phyloP scores from a whole-genome alignment of 2,329 filamentous ascomycete genomes.

The Cladophialophora chaetospira region DNA sequence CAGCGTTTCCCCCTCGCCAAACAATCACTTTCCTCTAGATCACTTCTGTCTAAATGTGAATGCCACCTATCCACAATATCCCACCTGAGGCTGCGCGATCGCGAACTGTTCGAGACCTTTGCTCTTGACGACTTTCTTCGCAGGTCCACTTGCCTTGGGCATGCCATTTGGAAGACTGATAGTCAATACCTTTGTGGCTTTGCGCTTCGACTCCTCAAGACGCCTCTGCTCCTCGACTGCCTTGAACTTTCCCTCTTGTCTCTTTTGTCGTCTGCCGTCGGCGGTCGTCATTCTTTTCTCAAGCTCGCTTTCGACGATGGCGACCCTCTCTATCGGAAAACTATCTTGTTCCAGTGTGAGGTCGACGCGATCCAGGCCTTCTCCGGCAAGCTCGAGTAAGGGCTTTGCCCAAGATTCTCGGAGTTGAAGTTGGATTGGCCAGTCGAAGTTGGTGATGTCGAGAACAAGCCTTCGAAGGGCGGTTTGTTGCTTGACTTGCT shows the following conservation, averaged over 20 bases:
- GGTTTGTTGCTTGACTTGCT: conserved; percentile 20
- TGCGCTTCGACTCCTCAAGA: conserved; percentile 18
- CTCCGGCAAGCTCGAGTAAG: conserved; percentile 21
- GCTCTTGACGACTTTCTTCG: conserved; percentile 24
- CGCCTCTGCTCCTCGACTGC: conserved; percentile 22
- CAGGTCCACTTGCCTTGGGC: neutral
- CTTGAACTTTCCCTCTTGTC: conserved; percentile 16
- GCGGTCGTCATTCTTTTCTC: conserved; percentile 31
- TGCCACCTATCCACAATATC: neutral
- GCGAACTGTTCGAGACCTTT: conserved; percentile 29
- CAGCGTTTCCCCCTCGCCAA: no score
- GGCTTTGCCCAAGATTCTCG: conserved; percentile 25
- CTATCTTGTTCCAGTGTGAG: conserved; percentile 26
- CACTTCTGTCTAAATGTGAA: no score
- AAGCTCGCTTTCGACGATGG: conserved; percentile 16
- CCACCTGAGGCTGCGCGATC: conserved; percentile 14
- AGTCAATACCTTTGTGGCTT: conserved; percentile 32
- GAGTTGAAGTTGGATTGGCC: conserved; percentile 29
- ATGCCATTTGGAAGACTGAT: conserved; percentile 17
- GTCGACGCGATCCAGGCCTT: conserved; percentile 26
- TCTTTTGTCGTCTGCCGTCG: conserved; percentile 26
- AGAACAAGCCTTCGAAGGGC: conserved; percentile 23
- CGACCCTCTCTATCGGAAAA: conserved; percentile 21
- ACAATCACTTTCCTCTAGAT: no score
- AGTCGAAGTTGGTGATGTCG: conserved; percentile 29